Evolutionary conservation across 2,329 filamentous ascomycete genomes (phyloP).

Genomic region (Ascochyta viciae-villosae): DNA sequence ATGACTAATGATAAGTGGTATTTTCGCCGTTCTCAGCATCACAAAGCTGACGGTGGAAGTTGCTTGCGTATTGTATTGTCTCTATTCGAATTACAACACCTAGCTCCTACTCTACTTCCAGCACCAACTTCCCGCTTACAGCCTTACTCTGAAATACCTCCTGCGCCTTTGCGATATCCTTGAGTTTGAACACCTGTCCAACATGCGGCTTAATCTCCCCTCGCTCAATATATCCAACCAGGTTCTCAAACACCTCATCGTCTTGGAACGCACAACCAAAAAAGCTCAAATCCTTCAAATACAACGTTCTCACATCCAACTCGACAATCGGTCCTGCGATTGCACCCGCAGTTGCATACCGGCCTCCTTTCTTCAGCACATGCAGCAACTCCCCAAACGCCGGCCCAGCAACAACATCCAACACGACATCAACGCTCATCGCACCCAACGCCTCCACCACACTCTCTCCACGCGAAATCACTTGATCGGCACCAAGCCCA

Average conservation of each 20-base stretch:
- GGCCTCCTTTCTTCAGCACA: conserved; percentile 19
- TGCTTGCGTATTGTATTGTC: too few relatives aligned
- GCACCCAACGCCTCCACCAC: conserved; percentile 6
- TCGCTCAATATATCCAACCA: conserved; percentile 19
- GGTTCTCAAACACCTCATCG: conserved; percentile 16
- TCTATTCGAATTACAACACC: too few relatives aligned
- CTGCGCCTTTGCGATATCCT: conserved; percentile 17
- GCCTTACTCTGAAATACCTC: conserved; percentile 15
- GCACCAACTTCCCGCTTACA: conserved; percentile 14
- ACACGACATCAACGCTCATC: conserved; percentile 10
- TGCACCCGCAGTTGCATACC: conserved; percentile 18
- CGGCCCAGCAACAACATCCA: conserved; percentile 19
- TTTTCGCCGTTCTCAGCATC: too few relatives aligned
- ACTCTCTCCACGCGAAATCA: conserved; percentile 5
- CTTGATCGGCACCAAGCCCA: conserved; percentile 12
- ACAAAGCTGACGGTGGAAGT: too few relatives aligned
- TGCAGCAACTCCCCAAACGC: conserved; percentile 13
- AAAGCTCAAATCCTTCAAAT: conserved; percentile 21
- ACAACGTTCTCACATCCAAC: conserved; percentile 17
- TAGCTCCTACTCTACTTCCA: background rate
- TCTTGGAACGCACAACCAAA: conserved; percentile 23
- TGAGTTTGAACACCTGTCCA: conserved; percentile 13
- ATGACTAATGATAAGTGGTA: too few relatives aligned
- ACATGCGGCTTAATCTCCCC: conserved; percentile 19
- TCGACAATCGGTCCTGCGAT: conserved; percentile 21